These are phyloP conservation scores for Chaetomium globosum DNA, from an alignment of 2,329 filamentous ascomycete genomes.

Conservation along the genomic window DNA sequence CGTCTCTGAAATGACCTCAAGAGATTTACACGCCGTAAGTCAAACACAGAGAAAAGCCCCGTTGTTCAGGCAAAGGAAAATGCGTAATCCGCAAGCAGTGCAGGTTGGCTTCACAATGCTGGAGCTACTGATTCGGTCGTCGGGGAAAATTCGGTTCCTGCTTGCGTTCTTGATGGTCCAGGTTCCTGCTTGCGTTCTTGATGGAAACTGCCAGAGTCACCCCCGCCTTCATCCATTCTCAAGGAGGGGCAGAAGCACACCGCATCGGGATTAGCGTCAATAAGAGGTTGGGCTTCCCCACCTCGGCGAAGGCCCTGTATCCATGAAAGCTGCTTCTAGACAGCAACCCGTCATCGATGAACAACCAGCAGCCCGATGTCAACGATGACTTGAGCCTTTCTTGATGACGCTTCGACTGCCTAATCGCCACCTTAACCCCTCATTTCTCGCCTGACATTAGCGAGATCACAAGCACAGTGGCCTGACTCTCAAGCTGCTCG, in stretches of 20 bases:
- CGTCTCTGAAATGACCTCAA: not conserved
- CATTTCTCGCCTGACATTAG: not conserved
- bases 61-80: no score
- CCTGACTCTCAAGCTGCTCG: not conserved
- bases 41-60: no score
- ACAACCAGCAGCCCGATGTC: not conserved
- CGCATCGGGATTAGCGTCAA: not conserved
- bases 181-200: no score
- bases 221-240: no score
- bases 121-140: no score
- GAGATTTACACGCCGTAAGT: no score
- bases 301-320: not conserved
- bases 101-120: no score
- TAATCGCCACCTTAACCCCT: not conserved
- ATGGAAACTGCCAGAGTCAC: no score
- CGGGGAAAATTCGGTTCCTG: no score
- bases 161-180: no score
- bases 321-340: not conserved
- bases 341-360: not conserved
- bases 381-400: not conserved
- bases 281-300: slow-evolving; percentile 4
- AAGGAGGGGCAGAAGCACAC: slow-evolving; percentile 6
- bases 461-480: not conserved
- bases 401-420: not conserved
- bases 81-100: no score